Evolutionary conservation across 805 yeast genomes (phyloP), one percentile per base, ranked within the genome.

Genomic region (Candida yuanshanica): DNA sequence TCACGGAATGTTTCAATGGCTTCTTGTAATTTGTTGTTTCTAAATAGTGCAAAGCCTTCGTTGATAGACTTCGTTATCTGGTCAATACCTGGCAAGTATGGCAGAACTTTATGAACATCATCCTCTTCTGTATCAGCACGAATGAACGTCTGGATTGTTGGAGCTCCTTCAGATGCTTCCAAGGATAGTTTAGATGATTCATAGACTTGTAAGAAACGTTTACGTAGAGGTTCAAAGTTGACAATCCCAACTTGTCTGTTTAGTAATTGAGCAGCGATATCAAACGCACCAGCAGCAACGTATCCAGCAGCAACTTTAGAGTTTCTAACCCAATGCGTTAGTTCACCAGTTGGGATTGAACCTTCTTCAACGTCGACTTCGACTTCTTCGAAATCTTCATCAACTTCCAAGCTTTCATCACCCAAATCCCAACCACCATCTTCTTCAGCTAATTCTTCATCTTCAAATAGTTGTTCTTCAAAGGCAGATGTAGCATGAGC

Each of bases 211-310:
- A 85, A 52, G 69, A 93, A 93, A 46, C 96, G 75, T 22, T 71
- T 59, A 65, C 91, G 80, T 53, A 93, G 74, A 12, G 98, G 98
- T 56, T 81, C 95, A 60, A 95, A 91, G 52, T 86, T 73, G 21
- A 77, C 81, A 38, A 87, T 77, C 53, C 97, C 99, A 35, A 82
- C 71, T 64, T 95, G 99, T 56, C 91, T 83, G 68, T 83, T 80
- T 55, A 93, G 74, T 58, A 95, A 76, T 55, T 89, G 95, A 31
- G 96, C 93, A 29, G 98, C 99, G 40, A 91, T 84, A 51, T 89
- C 97, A 60, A 91, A 91, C 5, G 95, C 85, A 53, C 99, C 99
- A 3, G 96, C 89, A 2, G 99, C 97, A 55, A 83, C 89, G 53
- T 88, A 86, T 21, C 87, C 88, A 23, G 96, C 97, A 5, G 97